These are phyloP conservation scores for Cladosporium colombiae DNA, from an alignment of 2,329 filamentous ascomycete species.

Conservation along the genomic window DNA sequence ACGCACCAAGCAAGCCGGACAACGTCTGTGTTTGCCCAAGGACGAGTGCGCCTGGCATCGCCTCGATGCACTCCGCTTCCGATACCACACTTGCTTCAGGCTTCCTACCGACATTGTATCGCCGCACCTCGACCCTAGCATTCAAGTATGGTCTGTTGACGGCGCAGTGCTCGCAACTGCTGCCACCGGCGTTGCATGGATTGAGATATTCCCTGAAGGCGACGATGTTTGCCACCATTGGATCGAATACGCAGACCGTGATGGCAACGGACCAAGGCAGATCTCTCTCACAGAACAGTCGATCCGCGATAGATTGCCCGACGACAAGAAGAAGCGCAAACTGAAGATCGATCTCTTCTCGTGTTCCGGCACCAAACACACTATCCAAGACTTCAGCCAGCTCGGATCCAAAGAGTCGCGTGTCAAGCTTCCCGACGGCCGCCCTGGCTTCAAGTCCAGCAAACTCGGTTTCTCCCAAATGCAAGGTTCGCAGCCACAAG, in stretches of 20 bases:
- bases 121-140: conserved; percentile 64
- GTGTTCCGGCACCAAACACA: conserved; percentile 69
- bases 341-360: conserved; percentile 75
- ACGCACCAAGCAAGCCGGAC: conserved; percentile 77
- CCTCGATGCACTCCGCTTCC: conserved; percentile 83
- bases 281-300: conserved; percentile 74
- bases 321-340: conserved; percentile 68
- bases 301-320: conserved; percentile 69
- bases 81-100: conserved; percentile 85
- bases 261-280: conserved; percentile 65
- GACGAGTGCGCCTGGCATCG: conserved; percentile 94
- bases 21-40: conserved; percentile 67
- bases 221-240: conserved; percentile 78
- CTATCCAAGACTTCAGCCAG: conserved; percentile 73
- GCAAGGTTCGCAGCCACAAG: conserved; percentile 67
- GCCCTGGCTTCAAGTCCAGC: conserved; percentile 73
- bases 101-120: conserved; percentile 71
- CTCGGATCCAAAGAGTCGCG: conserved; percentile 70
- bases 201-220: conserved; percentile 79
- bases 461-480: conserved; percentile 72
- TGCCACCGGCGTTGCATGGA: conserved; percentile 76
- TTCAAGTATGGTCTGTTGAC: conserved; percentile 85
- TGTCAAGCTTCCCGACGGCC: conserved; percentile 73
- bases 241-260: conserved; percentile 73
- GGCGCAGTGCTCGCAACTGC: conserved; percentile 76